Evolutionary conservation across 2,329 filamentous ascomycete genomes (phyloP).

Genomic region (Tolypocladium tropicale): DNA sequence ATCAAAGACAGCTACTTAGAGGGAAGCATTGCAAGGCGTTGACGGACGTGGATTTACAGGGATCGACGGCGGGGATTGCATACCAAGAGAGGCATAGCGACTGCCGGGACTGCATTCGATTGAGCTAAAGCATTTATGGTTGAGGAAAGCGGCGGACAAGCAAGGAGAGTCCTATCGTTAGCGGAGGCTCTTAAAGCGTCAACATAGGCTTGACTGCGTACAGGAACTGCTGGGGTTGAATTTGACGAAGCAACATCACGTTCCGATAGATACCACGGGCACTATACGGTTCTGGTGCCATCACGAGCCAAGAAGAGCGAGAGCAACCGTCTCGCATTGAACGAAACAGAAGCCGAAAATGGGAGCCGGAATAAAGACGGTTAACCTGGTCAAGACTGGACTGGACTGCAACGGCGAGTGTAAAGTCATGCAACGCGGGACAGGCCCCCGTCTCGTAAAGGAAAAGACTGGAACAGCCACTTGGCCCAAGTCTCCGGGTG

Average conservation of each 20-base stretch:
- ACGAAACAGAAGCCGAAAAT: no score
- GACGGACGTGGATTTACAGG: background rate
- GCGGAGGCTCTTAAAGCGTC: no score
- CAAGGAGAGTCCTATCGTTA: background rate
- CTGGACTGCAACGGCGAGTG: no score
- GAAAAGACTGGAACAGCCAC: no score
- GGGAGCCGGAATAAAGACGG: no score
- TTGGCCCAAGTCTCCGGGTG: no score
- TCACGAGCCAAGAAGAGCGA: background rate
- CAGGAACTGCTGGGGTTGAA: no score
- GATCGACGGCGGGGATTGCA: background rate
- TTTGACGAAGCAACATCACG: no score
- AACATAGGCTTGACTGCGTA: background rate
- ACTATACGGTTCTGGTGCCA: background rate
- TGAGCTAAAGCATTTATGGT: background rate
- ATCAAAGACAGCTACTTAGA: background rate
- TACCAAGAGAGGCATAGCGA: background rate
- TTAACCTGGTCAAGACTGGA: no score
- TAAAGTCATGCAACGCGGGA: no score
- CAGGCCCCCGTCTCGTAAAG: no score
- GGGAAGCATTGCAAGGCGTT: constrained; percentile 2
- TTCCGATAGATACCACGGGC: background rate
- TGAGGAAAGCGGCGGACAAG: background rate
- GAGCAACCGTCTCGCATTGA: no score
- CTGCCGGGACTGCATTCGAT: background rate